Evolutionary conservation across 768 basidiomycete species (phyloP).

Genomic region (Suillus variegatus): DNA sequence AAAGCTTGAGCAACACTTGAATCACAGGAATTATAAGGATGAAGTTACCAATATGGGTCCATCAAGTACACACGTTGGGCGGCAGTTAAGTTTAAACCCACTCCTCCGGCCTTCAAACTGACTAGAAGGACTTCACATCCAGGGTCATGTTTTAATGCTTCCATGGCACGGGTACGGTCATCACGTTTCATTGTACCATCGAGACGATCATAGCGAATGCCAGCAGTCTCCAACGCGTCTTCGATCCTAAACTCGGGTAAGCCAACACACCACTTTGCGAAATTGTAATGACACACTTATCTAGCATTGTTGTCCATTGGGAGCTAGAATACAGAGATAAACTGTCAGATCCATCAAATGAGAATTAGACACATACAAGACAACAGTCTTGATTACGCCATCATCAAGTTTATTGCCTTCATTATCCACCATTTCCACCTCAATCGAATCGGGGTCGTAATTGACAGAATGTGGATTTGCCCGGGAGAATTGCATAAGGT

Average conservation of each 20-base stretch:
- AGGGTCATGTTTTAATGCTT: constrained; percentile 87
- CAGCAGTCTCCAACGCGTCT: constrained; percentile 79
- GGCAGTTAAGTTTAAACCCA: constrained; percentile 93
- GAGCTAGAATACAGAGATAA: constrained; percentile 51
- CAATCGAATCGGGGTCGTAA: constrained; percentile 74
- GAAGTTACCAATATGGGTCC: constrained; percentile 88
- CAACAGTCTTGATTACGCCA: constrained; percentile 83
- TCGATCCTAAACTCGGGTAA: constrained; percentile 60
- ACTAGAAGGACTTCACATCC: constrained; percentile 92
- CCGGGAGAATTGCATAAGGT: constrained; percentile 79
- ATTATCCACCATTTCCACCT: constrained; percentile 76
- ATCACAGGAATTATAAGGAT: constrained; percentile 1
- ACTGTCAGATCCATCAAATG: constrained; percentile 16
- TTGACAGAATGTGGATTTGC: constrained; percentile 86
- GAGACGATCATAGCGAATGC: constrained; percentile 87
- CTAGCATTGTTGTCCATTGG: constrained; percentile 94
- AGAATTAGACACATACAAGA: constrained; percentile 70
- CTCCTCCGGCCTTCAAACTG: constrained; percentile 95
- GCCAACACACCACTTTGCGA: constrained; percentile 3
- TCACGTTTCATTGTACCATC: constrained; percentile 99
- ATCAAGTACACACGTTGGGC: constrained; percentile 94
- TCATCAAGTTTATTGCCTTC: constrained; percentile 72
- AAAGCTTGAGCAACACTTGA: constrained; percentile 7
- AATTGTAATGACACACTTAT: constrained; percentile 55
- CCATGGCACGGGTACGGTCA: constrained; percentile 90